These are phyloP conservation scores for Schizosaccharomyces lindneri DNA, from an alignment of 805 yeast genomes.

Conservation along the genomic window DNA sequence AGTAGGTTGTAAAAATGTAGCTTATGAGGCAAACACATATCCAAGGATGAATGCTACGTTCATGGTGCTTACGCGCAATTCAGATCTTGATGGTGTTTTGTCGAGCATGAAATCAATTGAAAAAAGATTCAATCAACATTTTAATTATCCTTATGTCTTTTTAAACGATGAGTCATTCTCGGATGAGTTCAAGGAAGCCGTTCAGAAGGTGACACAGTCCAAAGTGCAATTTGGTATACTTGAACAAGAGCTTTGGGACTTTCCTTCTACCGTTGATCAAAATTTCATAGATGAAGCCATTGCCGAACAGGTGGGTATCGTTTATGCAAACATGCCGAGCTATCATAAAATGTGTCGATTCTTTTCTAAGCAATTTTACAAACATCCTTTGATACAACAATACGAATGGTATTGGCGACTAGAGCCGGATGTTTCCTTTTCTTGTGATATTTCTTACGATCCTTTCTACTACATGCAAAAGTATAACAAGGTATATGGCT, in stretches of 20 bases:
- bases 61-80: constrained; percentile 39
- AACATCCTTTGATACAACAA: constrained; percentile 33
- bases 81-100: constrained; percentile 32
- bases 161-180: constrained; percentile 44
- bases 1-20: constrained; percentile 27
- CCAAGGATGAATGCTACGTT: constrained; percentile 28
- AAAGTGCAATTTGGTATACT: constrained; percentile 32
- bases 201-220: constrained; percentile 32
- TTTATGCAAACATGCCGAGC: constrained; percentile 34
- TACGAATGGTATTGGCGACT: constrained; percentile 69
- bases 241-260: constrained; percentile 38
- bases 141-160: constrained; percentile 59
- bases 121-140: constrained; percentile 37
- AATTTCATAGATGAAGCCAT: constrained; percentile 8
- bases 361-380: constrained; percentile 48
- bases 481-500: constrained; percentile 48
- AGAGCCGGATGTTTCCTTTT: constrained; percentile 59
- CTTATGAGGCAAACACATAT: constrained; percentile 13
- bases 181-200: constrained; percentile 27
- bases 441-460: constrained; percentile 60
- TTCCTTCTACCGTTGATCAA: constrained; percentile 39
- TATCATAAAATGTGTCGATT: constrained; percentile 66
- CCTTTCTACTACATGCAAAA: constrained; percentile 60
- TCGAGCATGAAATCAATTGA: constrained; percentile 39
- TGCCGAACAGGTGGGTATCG: constrained; percentile 18